Evolutionary conservation across 2,329 filamentous ascomycete genomes (phyloP).

Genomic region (Cladorrhinum sp.): DNA sequence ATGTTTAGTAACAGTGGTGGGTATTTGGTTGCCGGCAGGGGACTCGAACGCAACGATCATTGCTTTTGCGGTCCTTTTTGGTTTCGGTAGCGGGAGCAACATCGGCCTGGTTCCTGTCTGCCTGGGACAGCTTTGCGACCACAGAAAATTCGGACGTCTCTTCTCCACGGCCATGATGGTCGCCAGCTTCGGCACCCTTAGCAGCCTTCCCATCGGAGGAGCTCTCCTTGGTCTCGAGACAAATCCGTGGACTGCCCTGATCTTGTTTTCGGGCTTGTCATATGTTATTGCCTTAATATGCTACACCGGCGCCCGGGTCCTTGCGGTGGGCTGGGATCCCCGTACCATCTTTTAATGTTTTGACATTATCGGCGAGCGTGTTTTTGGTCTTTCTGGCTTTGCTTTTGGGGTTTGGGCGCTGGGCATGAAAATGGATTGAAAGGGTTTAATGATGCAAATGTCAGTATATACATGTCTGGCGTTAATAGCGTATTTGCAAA

Average conservation of each 20-base stretch:
- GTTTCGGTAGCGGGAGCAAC: constrained; percentile 75
- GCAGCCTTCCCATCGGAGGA: constrained; percentile 45
- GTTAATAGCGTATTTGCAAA: background rate
- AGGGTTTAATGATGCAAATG: background rate
- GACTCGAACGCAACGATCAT: constrained; percentile 57
- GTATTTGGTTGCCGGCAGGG: constrained; percentile 67
- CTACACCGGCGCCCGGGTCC: constrained; percentile 34
- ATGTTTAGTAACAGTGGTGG: constrained; percentile 55
- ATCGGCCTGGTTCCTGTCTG: constrained; percentile 77
- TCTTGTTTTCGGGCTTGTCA: constrained; percentile 39
- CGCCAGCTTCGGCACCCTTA: constrained; percentile 66
- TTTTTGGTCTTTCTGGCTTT: background rate
- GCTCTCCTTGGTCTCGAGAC: constrained; percentile 34
- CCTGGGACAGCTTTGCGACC: constrained; percentile 74
- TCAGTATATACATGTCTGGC: too few species aligned
- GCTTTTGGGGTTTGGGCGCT: background rate
- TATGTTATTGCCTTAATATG: constrained; percentile 35
- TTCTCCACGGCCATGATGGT: constrained; percentile 76
- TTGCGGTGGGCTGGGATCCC: constrained; percentile 37
- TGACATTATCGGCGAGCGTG: too few species aligned
- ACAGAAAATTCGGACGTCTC: constrained; percentile 63
- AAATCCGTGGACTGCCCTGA: constrained; percentile 37
- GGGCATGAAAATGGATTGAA: background rate
- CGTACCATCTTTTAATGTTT: constrained; percentile 28
- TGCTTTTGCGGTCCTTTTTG: constrained; percentile 69